Evolutionary conservation across 306 rosid genomes (phyloP).

Genomic region (Fragaria nilgerrensis): DNA sequence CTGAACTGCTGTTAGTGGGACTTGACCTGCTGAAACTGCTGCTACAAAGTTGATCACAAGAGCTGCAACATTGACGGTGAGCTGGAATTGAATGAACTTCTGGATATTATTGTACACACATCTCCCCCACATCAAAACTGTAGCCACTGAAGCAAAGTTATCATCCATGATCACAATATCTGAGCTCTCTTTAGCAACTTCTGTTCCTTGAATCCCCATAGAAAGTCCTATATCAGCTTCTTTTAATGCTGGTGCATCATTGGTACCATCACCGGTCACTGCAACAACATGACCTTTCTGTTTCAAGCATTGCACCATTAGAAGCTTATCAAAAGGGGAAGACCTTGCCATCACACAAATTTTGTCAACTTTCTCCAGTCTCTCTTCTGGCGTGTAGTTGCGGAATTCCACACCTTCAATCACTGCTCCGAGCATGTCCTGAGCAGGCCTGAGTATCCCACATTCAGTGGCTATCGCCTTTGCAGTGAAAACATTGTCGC

Average conservation of each 20-base stretch:
- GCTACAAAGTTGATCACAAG: conserved; percentile 37
- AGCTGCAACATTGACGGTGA: conserved; percentile 36
- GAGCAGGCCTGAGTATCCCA: conserved; percentile 32
- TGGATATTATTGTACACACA: conserved; percentile 40
- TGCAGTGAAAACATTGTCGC: conserved; percentile 40
- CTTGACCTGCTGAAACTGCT: conserved; percentile 30
- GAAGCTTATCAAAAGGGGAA: conserved; percentile 32
- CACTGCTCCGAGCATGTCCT: conserved; percentile 20
- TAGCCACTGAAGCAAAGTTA: conserved; percentile 34
- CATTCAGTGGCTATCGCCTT: conserved; percentile 37
- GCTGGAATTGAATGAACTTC: conserved; percentile 45
- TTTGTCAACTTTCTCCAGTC: conserved; percentile 29
- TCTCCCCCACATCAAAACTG: conserved; percentile 41
- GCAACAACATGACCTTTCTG: conserved; percentile 44
- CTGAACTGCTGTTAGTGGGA: conserved; percentile 34
- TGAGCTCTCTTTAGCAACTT: conserved; percentile 35
- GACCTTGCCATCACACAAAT: conserved; percentile 44
- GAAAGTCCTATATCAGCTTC: conserved; percentile 43
- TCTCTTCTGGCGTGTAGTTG: conserved; percentile 31
- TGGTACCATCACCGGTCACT: conserved; percentile 34
- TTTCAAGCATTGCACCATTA: conserved; percentile 38
- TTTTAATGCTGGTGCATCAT: conserved; percentile 34
- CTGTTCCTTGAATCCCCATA: conserved; percentile 42
- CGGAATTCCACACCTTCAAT: conserved; percentile 40
- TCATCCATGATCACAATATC: conserved; percentile 39